Percentiles rank a stretch among this genome's conserved stretches.
Conservation (phyloP, 305 asterid genomes). For the Fraxinus sp. region DNA sequence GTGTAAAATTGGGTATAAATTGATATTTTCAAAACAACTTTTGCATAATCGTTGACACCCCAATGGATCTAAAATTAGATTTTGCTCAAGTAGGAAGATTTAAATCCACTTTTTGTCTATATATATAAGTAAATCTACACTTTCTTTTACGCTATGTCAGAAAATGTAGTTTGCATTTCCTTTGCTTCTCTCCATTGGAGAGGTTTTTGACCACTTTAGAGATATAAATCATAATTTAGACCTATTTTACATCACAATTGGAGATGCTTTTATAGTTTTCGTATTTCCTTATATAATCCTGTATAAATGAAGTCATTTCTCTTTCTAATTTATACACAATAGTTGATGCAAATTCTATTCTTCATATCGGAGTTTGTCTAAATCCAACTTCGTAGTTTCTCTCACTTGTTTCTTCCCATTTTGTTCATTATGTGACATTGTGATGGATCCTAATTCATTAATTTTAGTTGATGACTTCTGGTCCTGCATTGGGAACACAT, state of each 20-base stretch:
- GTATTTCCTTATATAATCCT: background rate
- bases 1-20: background rate
- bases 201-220: background rate
- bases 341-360: no score
- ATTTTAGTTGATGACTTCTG: background rate
- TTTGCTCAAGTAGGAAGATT: no score
- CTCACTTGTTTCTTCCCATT: background rate
- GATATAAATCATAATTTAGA: background rate
- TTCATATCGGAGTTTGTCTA: background rate
- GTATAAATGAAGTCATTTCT: background rate
- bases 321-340: background rate
- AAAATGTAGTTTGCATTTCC: background rate
- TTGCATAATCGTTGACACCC: background rate
- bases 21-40: background rate
- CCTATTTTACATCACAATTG: background rate
- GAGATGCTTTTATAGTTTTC: background rate
- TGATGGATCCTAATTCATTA: background rate
- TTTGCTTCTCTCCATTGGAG: background rate
- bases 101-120: no score
- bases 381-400: background rate
- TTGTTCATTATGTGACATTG: background rate
- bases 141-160: background rate
- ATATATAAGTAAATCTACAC: background rate
- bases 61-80: no score
- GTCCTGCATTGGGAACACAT: background rate